A percentile compares a stretch with the other conserved stretches of the same genome.
phyloP scores from a whole-genome alignment of 306 rosid genomes.

The Acacia acuminata region DNA sequence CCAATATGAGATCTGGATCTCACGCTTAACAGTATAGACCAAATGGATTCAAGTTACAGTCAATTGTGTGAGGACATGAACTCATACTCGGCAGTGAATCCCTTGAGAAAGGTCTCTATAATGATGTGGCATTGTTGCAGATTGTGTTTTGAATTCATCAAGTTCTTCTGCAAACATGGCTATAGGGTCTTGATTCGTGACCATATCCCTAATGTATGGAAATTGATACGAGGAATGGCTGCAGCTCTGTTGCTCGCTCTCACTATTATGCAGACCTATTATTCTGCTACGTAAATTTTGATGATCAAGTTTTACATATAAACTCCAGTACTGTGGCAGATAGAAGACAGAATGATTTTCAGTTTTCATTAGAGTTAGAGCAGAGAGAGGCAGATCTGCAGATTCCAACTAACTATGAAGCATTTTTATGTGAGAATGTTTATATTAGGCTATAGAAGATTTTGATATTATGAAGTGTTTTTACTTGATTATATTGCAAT shows the following conservation, averaged over 20 bases:
- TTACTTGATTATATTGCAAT: not conserved
- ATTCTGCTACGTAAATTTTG: slow-evolving; percentile 13
- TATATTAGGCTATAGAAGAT: not conserved
- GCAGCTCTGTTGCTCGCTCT: slow-evolving; percentile 34
- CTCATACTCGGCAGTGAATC: slow-evolving; percentile 28
- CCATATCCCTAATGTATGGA: slow-evolving; percentile 41
- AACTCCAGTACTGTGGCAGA: too few relatives aligned
- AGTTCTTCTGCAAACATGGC: slow-evolving; percentile 28
- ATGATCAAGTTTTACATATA: not conserved
- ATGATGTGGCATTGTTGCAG: slow-evolving; percentile 31
- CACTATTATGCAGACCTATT: slow-evolving; percentile 36
- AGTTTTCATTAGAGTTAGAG: not conserved
- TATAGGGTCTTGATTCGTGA: slow-evolving; percentile 28
- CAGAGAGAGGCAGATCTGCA: not conserved
- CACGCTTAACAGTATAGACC: too few relatives aligned
- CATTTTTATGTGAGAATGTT: not conserved
- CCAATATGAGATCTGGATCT: too few relatives aligned
- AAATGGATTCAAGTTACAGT: slow-evolving; percentile 36
- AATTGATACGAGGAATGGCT: slow-evolving; percentile 26
- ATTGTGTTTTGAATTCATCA: slow-evolving; percentile 9
- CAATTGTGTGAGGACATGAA: slow-evolving; percentile 36
- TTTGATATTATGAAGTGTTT: not conserved
- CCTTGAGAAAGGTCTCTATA: slow-evolving; percentile 26
- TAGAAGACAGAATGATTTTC: not conserved
- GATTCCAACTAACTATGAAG: not conserved